Evolutionary conservation across 2,329 filamentous ascomycete species (phyloP).

Genomic region (Arachnopeziza araneosa): DNA sequence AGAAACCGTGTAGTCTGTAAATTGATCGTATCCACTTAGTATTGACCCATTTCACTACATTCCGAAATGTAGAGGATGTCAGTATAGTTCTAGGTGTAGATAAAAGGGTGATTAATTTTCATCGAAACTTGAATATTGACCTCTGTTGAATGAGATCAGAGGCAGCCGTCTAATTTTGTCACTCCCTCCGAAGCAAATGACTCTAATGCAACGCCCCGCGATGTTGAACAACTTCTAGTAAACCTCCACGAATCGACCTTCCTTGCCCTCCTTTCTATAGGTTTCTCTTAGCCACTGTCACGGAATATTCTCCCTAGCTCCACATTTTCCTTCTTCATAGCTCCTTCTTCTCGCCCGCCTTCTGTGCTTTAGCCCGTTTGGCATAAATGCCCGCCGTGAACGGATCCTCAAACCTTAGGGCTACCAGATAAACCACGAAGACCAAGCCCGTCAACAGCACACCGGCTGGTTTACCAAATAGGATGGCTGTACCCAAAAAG

Average conservation of each 20-base stretch:
- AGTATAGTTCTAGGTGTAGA: too few species aligned
- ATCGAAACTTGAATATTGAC: background rate
- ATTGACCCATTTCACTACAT: too few species aligned
- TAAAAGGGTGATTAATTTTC: background rate
- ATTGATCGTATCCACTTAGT: too few species aligned
- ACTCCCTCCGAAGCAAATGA: background rate
- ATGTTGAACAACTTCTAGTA: background rate
- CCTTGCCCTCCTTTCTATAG: background rate
- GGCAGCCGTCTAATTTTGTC: background rate
- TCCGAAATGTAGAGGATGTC: too few species aligned
- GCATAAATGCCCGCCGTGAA: slow-evolving; percentile 92
- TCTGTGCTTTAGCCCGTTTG: slow-evolving; percentile 63
- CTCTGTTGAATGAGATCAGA: background rate
- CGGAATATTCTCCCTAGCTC: too few species aligned
- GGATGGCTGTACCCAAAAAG: slow-evolving; percentile 81
- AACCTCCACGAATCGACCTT: background rate
- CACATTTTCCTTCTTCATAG: slow-evolving; percentile 11
- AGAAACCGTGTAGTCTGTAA: too few species aligned
- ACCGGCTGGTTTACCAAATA: slow-evolving; percentile 83
- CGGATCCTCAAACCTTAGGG: slow-evolving; percentile 83
- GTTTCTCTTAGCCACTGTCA: background rate
- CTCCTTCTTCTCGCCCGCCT: slow-evolving; percentile 27
- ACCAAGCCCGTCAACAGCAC: slow-evolving; percentile 71
- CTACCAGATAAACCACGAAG: slow-evolving; percentile 71
- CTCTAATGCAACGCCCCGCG: background rate